Conservation (phyloP, 129 eudicot genomes). For the Rutidosis leptorrhynchoides region DNA sequence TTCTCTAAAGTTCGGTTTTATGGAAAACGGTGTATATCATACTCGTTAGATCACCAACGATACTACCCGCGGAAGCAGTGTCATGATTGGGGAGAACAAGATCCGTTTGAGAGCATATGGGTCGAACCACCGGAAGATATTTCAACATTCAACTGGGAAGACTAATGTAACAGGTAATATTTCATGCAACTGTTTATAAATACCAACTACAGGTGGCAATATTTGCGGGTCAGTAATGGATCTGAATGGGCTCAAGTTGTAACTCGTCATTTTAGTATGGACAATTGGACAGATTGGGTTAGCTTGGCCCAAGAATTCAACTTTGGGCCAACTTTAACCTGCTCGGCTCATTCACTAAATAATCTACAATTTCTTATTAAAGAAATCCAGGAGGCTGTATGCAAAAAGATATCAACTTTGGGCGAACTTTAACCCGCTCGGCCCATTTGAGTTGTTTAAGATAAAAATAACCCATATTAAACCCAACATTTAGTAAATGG, state of each 20-base stretch:
- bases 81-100: constrained; percentile 94
- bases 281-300: background rate
- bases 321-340: no score
- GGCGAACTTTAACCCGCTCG: background rate
- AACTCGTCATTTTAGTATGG: background rate
- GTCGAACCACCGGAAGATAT: constrained; percentile 77
- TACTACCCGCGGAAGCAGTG: constrained; percentile 80
- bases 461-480: background rate
- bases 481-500: background rate
- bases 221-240: background rate
- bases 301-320: background rate
- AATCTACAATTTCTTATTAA: background rate
- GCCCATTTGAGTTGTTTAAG: background rate
- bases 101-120: constrained; percentile 95
- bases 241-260: background rate
- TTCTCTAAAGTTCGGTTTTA: constrained; percentile 81
- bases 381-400: background rate
- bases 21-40: constrained; percentile 80
- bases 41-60: constrained; percentile 64
- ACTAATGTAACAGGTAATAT: constrained; percentile 36
- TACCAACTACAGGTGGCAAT: background rate
- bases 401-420: background rate
- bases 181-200: background rate
- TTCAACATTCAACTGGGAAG: constrained; percentile 45
- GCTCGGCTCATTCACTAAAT: no score